Base-by-base conservation (phyloP, 2,329 filamentous ascomycete species). In the Alternaria novae-zelandiae region DNA sequence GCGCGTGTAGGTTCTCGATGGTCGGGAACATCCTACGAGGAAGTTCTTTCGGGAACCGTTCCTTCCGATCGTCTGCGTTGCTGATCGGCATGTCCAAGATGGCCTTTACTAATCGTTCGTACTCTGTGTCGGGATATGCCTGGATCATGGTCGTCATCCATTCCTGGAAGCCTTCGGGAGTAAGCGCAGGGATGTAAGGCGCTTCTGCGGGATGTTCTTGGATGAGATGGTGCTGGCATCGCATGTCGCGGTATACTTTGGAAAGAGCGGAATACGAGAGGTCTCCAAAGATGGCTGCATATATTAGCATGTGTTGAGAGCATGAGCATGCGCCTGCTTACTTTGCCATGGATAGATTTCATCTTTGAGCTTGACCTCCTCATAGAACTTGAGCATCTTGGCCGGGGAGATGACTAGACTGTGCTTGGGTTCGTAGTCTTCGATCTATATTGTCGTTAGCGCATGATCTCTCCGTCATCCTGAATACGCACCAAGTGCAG, bases 31-130 rank as follows among this genome's bases (percentile, higher is more conserved):
- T 83, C 55, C 90, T 86, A 44, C 93, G 85, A 1, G 92, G 90
- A 3, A 97, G 85, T 70, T 94, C 90, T 67, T 92, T 93, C 0
- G 93, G 94, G 58, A 96, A 90, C 3, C 91, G 85, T 78, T 94
- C 91, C 11, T 86, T 88, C 66, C 85, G 87, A 51, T 90, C 86
- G 58, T 85, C 83, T 0, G 88, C 84, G 58, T 90, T 88, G 71
- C 78, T 89, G 70, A 96, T 91, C 1, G 92, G 91, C 79, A 94
- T 87, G 47, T 90, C 86, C 4, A 88, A 78, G 4, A 94, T 87
- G 21, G 93, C 87, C 61, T 86, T 88, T 46, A 88, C 84, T 5
- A 97, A 83, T 10, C 94, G 88, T 45, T 86, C 85, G 61, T 89
- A 90, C 78, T 97, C 93, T 50, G 88, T 85, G 44, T 93, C 89